Evolutionary conservation across 106 monocot species (phyloP), one percentile per base, ranked within the genome.

Genomic region (Cymbidium sinense): DNA sequence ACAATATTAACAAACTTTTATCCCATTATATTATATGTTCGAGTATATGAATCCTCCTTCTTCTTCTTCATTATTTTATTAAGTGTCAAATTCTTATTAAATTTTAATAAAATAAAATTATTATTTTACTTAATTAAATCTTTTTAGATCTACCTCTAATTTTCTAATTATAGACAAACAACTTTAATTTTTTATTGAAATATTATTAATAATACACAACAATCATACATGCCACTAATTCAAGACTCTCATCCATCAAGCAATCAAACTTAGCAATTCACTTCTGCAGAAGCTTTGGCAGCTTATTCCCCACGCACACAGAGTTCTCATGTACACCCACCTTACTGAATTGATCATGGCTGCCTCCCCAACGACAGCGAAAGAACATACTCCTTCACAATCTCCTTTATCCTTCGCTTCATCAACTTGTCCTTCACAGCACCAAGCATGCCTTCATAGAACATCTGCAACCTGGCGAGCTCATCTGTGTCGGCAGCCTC

Each of bases 391-490:
- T 91, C 94, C 41, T 83, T 82, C 3, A 94, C 94, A 71, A 87
- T 78, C 41, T 89, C 82, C 39, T 82, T 79, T 11, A 94, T 82
- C 35, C 86, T 86, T 55, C 91, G 87, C 85, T 82, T 88, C 85
- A 94, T 77, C 61, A 86, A 65, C 77, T 84, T 87, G 34, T 94
- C 91, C 78, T 94, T 91, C 52, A 91, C 91, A 64, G 41, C 79
- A 15, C 77, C 77, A 82, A 87, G 85, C 90, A 94, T 84, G 27
- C 84, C 77, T 5, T 83, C 80, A 43, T 94, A 89, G 75, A 94
- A 94, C 79, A 82, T 81, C 75, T 91, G 89, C 85, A 94, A 44
- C 18, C 89, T 76, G 65, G 50, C 72, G 52, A 94, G 89, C 75
- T 89, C 94, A 13, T 86, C 89, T 34, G 37, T 76, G 37, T 91